A percentile compares a stretch with the other conserved stretches of the same genome.
These are phyloP conservation scores for Agrocybe praecox DNA, from an alignment of 768 basidiomycete species.

Conservation along the genomic window DNA sequence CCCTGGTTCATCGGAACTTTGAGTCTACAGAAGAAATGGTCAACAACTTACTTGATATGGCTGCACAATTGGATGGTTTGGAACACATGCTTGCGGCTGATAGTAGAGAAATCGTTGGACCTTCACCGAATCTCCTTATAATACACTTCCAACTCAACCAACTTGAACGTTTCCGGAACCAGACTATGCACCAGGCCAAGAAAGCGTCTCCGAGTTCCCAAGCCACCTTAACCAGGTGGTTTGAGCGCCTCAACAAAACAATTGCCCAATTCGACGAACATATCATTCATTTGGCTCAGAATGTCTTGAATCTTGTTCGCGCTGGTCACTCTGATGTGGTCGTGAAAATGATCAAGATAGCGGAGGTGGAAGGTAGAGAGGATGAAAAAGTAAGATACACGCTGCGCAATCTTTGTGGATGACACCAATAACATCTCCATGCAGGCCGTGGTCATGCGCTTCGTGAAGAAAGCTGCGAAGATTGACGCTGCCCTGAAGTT, in stretches of 20 bases:
- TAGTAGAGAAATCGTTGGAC: slow-evolving; percentile 77
- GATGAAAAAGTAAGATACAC: slow-evolving; percentile 80
- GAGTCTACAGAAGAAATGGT: slow-evolving; percentile 96
- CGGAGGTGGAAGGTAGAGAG: slow-evolving; percentile 89
- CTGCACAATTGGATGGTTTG: slow-evolving; percentile 76
- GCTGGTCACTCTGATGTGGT: slow-evolving; percentile 84
- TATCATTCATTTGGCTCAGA: slow-evolving; percentile 73
- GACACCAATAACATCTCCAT: slow-evolving; percentile 2
- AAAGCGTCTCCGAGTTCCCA: slow-evolving; percentile 69
- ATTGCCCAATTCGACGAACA: slow-evolving; percentile 87
- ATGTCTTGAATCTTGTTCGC: slow-evolving; percentile 77
- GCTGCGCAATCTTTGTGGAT: neutral
- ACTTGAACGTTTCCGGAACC: slow-evolving; percentile 91
- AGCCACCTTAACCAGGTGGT: slow-evolving; percentile 73
- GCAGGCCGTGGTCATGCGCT: slow-evolving; percentile 89
- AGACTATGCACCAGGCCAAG: slow-evolving; percentile 94
- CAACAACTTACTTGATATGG: slow-evolving; percentile 91
- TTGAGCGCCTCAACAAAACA: slow-evolving; percentile 82
- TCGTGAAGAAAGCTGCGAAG: slow-evolving; percentile 93
- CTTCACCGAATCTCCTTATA: slow-evolving; percentile 84
- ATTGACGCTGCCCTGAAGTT: slow-evolving; percentile 92
- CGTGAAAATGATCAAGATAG: slow-evolving; percentile 90
- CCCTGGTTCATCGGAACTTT: slow-evolving; percentile 94
- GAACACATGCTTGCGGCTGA: slow-evolving; percentile 79
- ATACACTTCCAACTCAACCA: slow-evolving; percentile 93